These are phyloP conservation scores for Solanum hybrid DNA, from an alignment of 305 asterid species.

Conservation along the genomic window DNA sequence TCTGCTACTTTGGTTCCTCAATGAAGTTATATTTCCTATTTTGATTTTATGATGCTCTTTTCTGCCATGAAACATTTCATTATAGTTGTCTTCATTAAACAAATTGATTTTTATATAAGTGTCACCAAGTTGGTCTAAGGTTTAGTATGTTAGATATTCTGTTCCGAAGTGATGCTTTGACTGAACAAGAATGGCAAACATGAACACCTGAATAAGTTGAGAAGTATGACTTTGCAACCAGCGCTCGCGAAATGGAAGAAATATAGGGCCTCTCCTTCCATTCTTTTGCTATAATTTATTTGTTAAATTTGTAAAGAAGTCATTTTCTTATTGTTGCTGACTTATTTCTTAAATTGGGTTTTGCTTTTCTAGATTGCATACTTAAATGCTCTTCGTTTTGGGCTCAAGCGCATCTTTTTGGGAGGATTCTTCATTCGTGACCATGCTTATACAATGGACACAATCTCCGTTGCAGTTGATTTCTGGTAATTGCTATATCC, in stretches of 20 bases:
- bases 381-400: conserved; percentile 74
- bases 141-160: not conserved
- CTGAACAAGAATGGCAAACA: not conserved
- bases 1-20: not conserved
- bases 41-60: not conserved
- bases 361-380: conserved; percentile 58
- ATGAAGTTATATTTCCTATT: not conserved
- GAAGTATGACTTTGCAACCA: not conserved
- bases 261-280: not conserved
- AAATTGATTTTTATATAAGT: not conserved
- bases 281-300: not conserved
- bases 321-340: not conserved
- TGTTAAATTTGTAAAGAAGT: not conserved
- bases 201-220: not conserved
- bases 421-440: conserved; percentile 89
- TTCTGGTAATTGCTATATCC: conserved; percentile 45
- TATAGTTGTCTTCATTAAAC: not conserved
- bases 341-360: conserved; percentile 10
- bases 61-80: not conserved
- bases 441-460: conserved; percentile 90
- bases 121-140: not conserved
- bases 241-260: not conserved
- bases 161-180: not conserved
- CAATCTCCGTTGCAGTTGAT: conserved; percentile 80
- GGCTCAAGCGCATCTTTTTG: conserved; percentile 71